These are phyloP conservation scores for Pseudonitzschia multistriata DNA, from an alignment of 108 stramenopile species.

Conservation along the genomic window DNA sequence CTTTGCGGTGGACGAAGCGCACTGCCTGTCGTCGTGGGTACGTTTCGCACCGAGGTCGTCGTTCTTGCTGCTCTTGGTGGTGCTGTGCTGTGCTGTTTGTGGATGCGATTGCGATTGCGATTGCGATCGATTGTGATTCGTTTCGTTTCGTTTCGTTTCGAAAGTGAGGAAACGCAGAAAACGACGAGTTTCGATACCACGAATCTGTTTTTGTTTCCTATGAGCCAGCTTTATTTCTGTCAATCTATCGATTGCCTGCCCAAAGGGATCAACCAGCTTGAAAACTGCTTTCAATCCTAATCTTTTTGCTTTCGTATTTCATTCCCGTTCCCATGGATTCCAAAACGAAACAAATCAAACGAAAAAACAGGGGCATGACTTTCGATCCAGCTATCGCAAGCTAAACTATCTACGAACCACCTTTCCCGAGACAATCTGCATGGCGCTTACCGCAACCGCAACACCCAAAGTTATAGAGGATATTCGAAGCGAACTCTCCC, in stretches of 20 bases:
- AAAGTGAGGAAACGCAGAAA: too few species aligned
- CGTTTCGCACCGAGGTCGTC: background rate
- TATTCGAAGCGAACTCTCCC: slow-evolving; percentile 59
- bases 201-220: too few species aligned
- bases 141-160: too few species aligned
- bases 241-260: background rate
- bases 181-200: too few species aligned
- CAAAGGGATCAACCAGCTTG: background rate
- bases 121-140: background rate
- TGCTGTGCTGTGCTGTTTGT: background rate
- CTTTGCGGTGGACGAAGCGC: slow-evolving; percentile 97
- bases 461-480: slow-evolving; percentile 81
- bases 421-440: slow-evolving; percentile 83
- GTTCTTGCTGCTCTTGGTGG: background rate
- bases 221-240: too few species aligned
- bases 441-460: slow-evolving; percentile 95
- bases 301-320: background rate
- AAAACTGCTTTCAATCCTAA: background rate
- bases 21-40: slow-evolving; percentile 77
- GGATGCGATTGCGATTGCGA: background rate
- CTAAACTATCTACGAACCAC: slow-evolving; percentile 64
- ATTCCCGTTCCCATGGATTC: background rate
- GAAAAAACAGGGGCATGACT: slow-evolving; percentile 91
- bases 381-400: slow-evolving; percentile 71
- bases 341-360: background rate